phyloP scores from a whole-genome alignment of 768 basidiomycete species.

The Hericium coralloides region DNA sequence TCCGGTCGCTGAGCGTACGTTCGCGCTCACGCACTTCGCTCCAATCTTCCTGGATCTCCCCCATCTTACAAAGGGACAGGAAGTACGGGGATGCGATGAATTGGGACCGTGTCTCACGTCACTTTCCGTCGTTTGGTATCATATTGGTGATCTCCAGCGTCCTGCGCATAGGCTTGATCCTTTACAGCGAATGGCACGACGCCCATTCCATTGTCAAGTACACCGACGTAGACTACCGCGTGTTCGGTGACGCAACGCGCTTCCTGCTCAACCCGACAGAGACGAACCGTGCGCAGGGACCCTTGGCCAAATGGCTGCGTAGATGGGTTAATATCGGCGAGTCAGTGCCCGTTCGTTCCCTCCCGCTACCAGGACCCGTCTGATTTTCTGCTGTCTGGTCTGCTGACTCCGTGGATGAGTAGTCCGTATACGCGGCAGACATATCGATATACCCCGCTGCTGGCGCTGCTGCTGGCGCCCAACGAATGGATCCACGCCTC shows the following conservation, averaged over 20 bases:
- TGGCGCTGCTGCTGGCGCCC: conserved; percentile 75
- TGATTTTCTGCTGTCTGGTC: neutral
- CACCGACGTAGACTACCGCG: conserved; percentile 96
- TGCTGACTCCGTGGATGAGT: conserved; percentile 7
- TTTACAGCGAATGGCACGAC: conserved; percentile 91
- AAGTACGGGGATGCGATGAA: neutral
- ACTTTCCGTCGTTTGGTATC: conserved; percentile 33
- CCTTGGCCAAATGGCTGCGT: conserved; percentile 28
- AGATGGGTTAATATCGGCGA: conserved; percentile 46
- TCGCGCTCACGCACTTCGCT: too few species aligned
- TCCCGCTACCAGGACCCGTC: neutral
- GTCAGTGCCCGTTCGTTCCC: conserved; percentile 39
- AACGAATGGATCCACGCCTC: conserved; percentile 74
- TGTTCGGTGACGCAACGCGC: conserved; percentile 86
- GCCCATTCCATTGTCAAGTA: conserved; percentile 79
- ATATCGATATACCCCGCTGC: conserved; percentile 92
- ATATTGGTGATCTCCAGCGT: conserved; percentile 46
- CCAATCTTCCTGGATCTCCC: too few species aligned
- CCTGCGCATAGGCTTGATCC: conserved; percentile 60
- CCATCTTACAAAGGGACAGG: too few species aligned
- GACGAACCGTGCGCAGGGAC: conserved; percentile 53
- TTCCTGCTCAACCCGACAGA: conserved; percentile 47
- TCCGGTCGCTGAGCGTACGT: too few species aligned
- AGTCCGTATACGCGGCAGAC: conserved; percentile 91
- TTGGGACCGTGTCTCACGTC: neutral